Conservation (phyloP, 768 basidiomycete genomes). For the Lyophyllum decastes region DNA sequence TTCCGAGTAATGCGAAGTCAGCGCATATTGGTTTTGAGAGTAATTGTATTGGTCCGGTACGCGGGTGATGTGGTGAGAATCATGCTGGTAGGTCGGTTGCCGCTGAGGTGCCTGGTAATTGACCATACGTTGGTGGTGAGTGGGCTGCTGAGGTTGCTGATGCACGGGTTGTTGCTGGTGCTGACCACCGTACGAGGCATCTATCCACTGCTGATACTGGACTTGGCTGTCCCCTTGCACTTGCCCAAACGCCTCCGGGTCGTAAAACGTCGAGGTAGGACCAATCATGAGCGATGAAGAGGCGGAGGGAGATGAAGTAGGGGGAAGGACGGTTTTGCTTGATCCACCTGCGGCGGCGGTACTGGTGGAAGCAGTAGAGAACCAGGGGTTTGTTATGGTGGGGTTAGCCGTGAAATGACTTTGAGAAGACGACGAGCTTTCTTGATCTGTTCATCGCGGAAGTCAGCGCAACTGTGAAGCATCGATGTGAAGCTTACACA, state of each 20-base stretch:
- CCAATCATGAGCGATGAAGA: constrained; percentile 51
- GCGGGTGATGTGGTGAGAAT: constrained; percentile 15
- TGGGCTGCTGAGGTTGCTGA: constrained; percentile 16
- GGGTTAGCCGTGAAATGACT: constrained; percentile 6
- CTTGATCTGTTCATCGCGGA: constrained; percentile 11
- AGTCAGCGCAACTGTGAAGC: constrained; percentile 6
- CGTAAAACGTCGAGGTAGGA: constrained; percentile 54
- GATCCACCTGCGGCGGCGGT: constrained; percentile 18
- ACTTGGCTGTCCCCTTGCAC: constrained; percentile 24
- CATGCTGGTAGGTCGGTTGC: constrained; percentile 20
- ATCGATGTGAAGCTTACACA: constrained; percentile 14
- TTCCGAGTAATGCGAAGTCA: constrained; percentile 25
- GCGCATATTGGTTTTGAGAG: constrained; percentile 26
- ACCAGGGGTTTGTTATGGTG: constrained; percentile 13
- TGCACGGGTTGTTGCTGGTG: constrained; percentile 19
- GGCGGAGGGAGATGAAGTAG: constrained; percentile 19
- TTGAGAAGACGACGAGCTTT: constrained; percentile 4
- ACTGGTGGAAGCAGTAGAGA: constrained; percentile 9
- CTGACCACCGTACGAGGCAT: constrained; percentile 29
- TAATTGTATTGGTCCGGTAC: constrained; percentile 28
- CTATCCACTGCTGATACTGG: constrained; percentile 46
- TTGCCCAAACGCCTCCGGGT: constrained; percentile 38
- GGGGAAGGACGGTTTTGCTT: constrained; percentile 8
- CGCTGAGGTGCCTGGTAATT: constrained; percentile 12
- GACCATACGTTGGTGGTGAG: constrained; percentile 23